phyloP scores from a whole-genome alignment of 2,329 filamentous ascomycete genomes.

The Fusarium oxysporum region DNA sequence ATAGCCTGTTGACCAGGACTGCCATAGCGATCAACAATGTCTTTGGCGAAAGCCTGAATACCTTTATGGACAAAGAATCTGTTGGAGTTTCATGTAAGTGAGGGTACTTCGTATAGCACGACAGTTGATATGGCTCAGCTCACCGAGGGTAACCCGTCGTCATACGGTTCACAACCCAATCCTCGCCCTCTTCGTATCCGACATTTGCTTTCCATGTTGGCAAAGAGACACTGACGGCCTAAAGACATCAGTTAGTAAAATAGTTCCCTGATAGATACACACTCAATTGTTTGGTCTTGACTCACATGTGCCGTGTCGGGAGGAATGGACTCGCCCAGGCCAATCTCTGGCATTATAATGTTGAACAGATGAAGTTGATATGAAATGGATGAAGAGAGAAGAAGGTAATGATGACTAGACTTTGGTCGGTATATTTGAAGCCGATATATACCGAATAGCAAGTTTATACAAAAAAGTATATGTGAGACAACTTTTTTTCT shows the following conservation, averaged over 20 bases:
- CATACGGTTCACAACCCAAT: constrained; percentile 88
- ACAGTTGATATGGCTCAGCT: constrained; percentile 52
- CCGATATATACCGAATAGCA: not conserved
- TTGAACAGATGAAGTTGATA: not conserved
- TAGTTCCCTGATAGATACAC: not conserved
- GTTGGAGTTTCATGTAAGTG: constrained; percentile 20
- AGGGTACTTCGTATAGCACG: not conserved
- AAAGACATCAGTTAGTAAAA: not conserved
- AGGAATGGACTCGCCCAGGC: constrained; percentile 78
- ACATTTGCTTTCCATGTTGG: constrained; percentile 94
- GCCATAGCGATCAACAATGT: constrained; percentile 75
- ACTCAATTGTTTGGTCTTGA: constrained; percentile 36
- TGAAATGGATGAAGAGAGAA: not conserved
- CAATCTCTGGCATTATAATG: constrained; percentile 59
- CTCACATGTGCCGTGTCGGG: constrained; percentile 82
- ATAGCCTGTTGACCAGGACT: constrained; percentile 75
- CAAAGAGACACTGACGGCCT: constrained; percentile 96
- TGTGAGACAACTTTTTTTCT: constrained; percentile 19
- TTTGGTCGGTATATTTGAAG: not conserved
- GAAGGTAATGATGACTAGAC: not conserved
- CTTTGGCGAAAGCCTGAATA: constrained; percentile 78
- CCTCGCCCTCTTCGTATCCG: constrained; percentile 91
- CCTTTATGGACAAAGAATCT: constrained; percentile 93
- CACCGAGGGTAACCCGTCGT: constrained; percentile 90
- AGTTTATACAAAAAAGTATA: not conserved